Base-by-base conservation (phyloP, 2,329 filamentous ascomycete genomes). In the Alternaria dauci region DNA sequence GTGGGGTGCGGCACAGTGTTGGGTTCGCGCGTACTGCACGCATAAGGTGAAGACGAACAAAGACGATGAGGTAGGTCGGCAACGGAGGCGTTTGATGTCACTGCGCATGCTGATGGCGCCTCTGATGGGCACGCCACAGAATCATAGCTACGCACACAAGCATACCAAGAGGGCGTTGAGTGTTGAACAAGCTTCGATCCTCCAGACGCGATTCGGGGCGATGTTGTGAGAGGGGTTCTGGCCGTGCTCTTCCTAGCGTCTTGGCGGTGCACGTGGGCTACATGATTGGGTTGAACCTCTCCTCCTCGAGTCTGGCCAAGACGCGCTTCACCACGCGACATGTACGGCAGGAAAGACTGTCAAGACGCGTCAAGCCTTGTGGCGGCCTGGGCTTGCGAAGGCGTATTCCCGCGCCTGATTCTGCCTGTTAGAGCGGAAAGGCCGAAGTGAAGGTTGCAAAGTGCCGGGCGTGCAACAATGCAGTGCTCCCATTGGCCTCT, bases 381-480 rank as follows among this genome's bases (percentile, higher is more conserved):
- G 41, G 53, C 52, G 60, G 60, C 51, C 60, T 60, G 58, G 65
- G 58, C 58, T 59, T 47, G 38, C 26, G 38, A 11, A 41, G 18
- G 44, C 44, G 59, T 34, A 28, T 25, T 23, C 38, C 30, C 11
- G 18, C 43, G 25, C 39, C 8, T 50, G 36, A 41, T 26, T 50
- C 43, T 55, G 20, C 52, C 52, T 38, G 36, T 46, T 51, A 26
- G 18, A 51, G 46, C 48, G 59, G 44, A 25, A 52, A 26, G 42
- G 23, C 55, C 55, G 55, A 51, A 42, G 36, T 4, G 16, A 32
- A 12, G 16, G 23, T 46, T 26, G 55, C 25, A 44, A 47, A 42
- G 6, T 20, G 28, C 20, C 12, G 25, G 36, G 41, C 54, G 55
- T 62, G 62, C 38, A 18, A 23, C 14, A 20, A 28, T 46, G 28